These are phyloP conservation scores for Rhododendron kiyosumense DNA, from an alignment of 148 eudicot genomes.

Conservation along the genomic window DNA sequence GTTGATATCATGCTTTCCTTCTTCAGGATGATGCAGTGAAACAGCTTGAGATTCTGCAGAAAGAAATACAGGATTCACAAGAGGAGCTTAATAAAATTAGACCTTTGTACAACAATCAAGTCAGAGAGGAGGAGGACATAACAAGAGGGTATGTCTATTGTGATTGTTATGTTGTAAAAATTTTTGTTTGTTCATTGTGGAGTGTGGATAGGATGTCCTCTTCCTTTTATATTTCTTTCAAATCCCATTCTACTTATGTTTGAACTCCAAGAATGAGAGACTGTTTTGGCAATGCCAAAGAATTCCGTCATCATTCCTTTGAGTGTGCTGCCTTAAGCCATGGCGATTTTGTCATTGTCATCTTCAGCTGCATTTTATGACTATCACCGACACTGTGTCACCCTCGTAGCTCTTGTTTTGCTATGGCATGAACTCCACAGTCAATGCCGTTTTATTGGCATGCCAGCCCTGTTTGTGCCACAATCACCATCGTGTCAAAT, in stretches of 20 bases:
- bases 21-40: constrained; percentile 71
- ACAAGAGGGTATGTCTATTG: constrained; percentile 58
- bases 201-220: neutral
- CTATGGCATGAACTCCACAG: neutral
- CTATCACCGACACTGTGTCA: neutral
- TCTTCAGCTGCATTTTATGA: neutral
- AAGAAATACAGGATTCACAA: constrained; percentile 62
- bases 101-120: constrained; percentile 56
- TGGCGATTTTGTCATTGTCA: neutral
- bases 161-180: neutral
- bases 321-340: neutral
- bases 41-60: constrained; percentile 61
- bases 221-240: neutral
- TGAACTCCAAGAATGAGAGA: neutral
- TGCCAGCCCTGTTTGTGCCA: neutral
- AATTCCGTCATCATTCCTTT: neutral
- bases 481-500: neutral
- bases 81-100: constrained; percentile 57
- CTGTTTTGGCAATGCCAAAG: neutral
- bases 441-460: neutral
- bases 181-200: neutral
- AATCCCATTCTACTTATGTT: neutral
- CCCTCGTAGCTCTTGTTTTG: neutral
- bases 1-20: neutral
- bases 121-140: constrained; percentile 68